Conservation (phyloP, 768 basidiomycete genomes). For the Galerina marginata region DNA sequence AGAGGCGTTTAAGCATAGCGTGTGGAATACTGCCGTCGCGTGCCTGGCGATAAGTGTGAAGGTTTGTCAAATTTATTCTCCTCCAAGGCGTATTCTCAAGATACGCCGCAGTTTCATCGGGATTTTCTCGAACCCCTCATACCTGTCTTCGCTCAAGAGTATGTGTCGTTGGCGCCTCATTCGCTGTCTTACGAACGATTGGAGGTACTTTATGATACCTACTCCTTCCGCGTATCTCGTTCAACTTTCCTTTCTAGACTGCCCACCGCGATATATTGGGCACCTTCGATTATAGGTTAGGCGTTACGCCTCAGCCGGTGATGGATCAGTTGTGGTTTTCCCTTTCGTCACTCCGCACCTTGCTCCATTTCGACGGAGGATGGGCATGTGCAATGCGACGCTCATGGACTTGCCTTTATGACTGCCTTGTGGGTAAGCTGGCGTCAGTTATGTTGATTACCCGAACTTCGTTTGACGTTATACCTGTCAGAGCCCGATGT, state of each 20-base stretch:
- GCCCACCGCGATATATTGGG: conserved; percentile 62
- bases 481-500: conserved; percentile 53
- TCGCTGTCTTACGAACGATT: conserved; percentile 50
- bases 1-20: conserved; percentile 23
- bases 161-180: conserved; percentile 55
- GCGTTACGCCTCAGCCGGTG: conserved; percentile 58
- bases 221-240: conserved; percentile 2
- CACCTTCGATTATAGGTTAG: conserved; percentile 52
- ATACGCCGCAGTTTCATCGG: conserved; percentile 56
- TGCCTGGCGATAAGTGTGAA: conserved; percentile 68
- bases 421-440: conserved; percentile 42
- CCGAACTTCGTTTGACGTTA: background rate
- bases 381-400: conserved; percentile 53
- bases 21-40: conserved; percentile 64
- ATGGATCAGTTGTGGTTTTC: conserved; percentile 65
- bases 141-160: conserved; percentile 58
- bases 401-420: conserved; percentile 57
- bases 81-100: background rate
- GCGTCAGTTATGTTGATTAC: conserved; percentile 14
- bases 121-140: conserved; percentile 63
- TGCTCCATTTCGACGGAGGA: conserved; percentile 44
- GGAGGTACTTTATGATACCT: conserved; percentile 46
- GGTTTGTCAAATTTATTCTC: conserved; percentile 34
- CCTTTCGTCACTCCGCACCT: conserved; percentile 53
- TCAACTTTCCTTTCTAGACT: conserved; percentile 36